Evolutionary conservation across 306 rosid genomes (phyloP).

Genomic region (Corylus heterophylla): DNA sequence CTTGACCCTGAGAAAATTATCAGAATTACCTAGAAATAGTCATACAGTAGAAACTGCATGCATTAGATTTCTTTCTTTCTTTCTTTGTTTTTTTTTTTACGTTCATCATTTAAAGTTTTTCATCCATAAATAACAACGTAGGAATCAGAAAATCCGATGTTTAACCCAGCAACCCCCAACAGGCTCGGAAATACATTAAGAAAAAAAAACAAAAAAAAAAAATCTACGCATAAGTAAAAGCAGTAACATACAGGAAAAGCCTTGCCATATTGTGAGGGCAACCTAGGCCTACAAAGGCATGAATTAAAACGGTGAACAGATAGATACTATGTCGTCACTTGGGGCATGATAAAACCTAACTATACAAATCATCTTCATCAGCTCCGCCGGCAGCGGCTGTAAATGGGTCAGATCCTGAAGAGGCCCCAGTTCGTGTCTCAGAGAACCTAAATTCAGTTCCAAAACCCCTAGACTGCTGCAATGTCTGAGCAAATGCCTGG

Average conservation of each 20-base stretch:
- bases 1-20: too few species aligned
- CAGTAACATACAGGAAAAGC: neutral
- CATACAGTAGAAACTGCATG: neutral
- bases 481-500: slow-evolving; percentile 61
- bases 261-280: neutral
- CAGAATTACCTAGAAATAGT: neutral
- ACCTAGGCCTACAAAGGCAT: too few species aligned
- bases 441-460: slow-evolving; percentile 55
- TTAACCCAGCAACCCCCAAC: neutral
- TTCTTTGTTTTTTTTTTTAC: neutral
- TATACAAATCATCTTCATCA: slow-evolving; percentile 50
- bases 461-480: slow-evolving; percentile 57
- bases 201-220: neutral
- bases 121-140: neutral
- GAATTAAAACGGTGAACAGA: neutral
- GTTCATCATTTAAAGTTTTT: neutral
- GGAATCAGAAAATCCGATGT: neutral
- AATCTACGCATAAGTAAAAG: neutral
- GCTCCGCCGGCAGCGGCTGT: slow-evolving; percentile 43
- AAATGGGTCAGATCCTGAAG: slow-evolving; percentile 41
- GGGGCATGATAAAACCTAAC: slow-evolving; percentile 20
- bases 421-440: slow-evolving; percentile 27
- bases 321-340: neutral
- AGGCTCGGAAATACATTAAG: neutral
- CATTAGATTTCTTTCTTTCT: too few species aligned